Percentiles rank a stretch among this genome's conserved stretches.
These are phyloP conservation scores for Astrephomene gubernaculifera DNA, from an alignment of 139 green algal genomes.

Conservation along the genomic window DNA sequence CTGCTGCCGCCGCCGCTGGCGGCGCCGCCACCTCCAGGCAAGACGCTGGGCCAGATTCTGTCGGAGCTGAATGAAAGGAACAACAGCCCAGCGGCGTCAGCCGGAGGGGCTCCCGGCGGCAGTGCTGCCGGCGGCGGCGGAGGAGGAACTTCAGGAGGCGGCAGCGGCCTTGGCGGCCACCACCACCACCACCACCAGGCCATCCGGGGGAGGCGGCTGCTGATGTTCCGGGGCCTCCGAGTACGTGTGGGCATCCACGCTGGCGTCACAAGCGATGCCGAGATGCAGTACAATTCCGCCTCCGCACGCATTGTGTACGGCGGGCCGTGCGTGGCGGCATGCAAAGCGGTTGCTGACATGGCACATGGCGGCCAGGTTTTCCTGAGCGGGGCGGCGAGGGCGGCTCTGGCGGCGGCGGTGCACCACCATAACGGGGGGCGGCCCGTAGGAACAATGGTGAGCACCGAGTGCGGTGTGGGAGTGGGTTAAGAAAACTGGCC, in stretches of 20 bases:
- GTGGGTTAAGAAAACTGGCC: too few relatives aligned
- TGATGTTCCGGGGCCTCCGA: conserved; percentile 35
- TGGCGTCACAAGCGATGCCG: conserved; percentile 13
- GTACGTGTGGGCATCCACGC: conserved; percentile 35
- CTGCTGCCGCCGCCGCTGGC: not conserved
- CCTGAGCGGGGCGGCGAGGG: not conserved
- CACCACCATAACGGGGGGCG: conserved; percentile 19
- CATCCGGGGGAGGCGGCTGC: not conserved
- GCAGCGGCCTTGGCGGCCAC: not conserved
- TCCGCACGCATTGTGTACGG: conserved; percentile 19
- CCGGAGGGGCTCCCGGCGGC: too few relatives aligned
- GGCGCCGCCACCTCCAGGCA: not conserved
- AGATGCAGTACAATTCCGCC: conserved; percentile 31
- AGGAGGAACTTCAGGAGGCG: too few relatives aligned
- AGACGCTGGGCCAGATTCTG: conserved; percentile 10
- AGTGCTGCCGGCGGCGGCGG: too few relatives aligned
- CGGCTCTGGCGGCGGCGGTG: not conserved
- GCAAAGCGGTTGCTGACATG: conserved; percentile 33
- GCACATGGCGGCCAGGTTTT: conserved; percentile 14
- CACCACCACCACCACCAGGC: not conserved
- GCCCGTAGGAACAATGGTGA: not conserved
- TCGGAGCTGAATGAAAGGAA: too few relatives aligned
- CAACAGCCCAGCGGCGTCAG: too few relatives aligned
- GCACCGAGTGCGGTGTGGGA: too few relatives aligned
- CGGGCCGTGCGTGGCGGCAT: conserved; percentile 2